These are phyloP conservation scores for Keithomyces neogunnii DNA, from an alignment of 2,329 filamentous ascomycete species.

Conservation along the genomic window DNA sequence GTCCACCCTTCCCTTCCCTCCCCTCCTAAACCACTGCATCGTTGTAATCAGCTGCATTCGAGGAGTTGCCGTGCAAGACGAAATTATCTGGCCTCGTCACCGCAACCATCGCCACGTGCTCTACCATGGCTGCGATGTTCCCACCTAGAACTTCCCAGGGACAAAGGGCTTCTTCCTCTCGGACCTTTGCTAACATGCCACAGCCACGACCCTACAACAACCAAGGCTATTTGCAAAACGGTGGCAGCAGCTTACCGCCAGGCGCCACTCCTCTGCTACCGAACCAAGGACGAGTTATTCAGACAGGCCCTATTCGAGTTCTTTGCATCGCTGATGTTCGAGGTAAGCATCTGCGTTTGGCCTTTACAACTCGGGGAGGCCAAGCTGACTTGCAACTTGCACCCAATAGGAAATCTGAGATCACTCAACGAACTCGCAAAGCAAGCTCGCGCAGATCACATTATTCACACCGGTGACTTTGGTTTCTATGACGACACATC, in stretches of 20 bases:
- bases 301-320: conserved; percentile 57
- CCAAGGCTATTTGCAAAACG: conserved; percentile 55
- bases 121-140: conserved; percentile 3
- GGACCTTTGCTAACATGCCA: conserved; percentile 14
- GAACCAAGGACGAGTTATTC: conserved; percentile 58
- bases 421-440: conserved; percentile 95
- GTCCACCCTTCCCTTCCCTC: conserved; percentile 10
- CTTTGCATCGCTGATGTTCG: conserved; percentile 65
- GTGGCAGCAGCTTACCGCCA: conserved; percentile 44
- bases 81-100: neutral
- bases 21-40: conserved; percentile 6
- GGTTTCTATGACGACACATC: conserved; percentile 98
- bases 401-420: conserved; percentile 74
- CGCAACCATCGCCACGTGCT: neutral
- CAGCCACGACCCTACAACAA: conserved; percentile 39
- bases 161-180: neutral
- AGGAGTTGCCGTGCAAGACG: neutral
- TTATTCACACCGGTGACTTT: conserved; percentile 98
- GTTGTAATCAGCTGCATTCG: neutral
- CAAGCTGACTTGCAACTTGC: neutral
- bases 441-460: conserved; percentile 90
- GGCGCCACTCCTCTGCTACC: conserved; percentile 58
- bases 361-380: too few relatives aligned
- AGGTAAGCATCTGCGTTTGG: conserved; percentile 40
- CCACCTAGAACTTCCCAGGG: neutral